Evolutionary conservation across 1,139 yeast species (phyloP), one percentile per base, ranked within the genome.

Genomic region (Casaregolazyma suthepensis): DNA sequence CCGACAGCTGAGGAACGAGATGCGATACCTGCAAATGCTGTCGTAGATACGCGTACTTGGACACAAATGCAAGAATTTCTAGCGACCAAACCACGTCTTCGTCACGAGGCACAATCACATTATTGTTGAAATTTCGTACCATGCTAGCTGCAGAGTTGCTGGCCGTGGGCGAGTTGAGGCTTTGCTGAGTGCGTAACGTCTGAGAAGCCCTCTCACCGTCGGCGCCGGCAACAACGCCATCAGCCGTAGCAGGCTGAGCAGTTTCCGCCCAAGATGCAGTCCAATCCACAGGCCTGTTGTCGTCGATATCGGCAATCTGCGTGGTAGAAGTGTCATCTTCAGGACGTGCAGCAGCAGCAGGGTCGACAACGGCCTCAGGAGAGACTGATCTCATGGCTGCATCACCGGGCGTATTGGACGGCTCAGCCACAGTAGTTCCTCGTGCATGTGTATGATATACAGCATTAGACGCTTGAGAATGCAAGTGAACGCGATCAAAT

Each of bases 51-150:
- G 97, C 86, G 66, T 91, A 91, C 68, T 93, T 93, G 9, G 98
- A 89, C 50, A 91, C 87, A 68, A 90, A 93, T 18, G 98, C 98
- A 54, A 93, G 71, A 37, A 93, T 76, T 69, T 93, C 98, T 53
- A 93, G 75, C 5, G 96, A 86, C 96, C 97, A 90, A 38, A 89
- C 83, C 29, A 93, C 87, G 66, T 93, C 99, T 66, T 91, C 97
- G 59, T 88, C 96, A 57, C 89, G 79, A 1, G 97, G 96, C 10
- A 89, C 79, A 17, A 90, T 79, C 22, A 85, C 83, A 1, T 96
- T 95, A 54, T 84, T 80, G 35, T 83, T 77, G 65, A 88, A 87
- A 50, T 75, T 76, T 56, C 96, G 75, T 7, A 66, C 69, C 40
- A 37, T 47, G 50, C 38, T 40, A 19, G 40, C 42, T 5, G 45